A percentile compares a stretch with the other conserved stretches of the same genome.
These are phyloP conservation scores for Exophiala lecanii-corni DNA, from an alignment of 2,329 filamentous ascomycete genomes.

Conservation along the genomic window DNA sequence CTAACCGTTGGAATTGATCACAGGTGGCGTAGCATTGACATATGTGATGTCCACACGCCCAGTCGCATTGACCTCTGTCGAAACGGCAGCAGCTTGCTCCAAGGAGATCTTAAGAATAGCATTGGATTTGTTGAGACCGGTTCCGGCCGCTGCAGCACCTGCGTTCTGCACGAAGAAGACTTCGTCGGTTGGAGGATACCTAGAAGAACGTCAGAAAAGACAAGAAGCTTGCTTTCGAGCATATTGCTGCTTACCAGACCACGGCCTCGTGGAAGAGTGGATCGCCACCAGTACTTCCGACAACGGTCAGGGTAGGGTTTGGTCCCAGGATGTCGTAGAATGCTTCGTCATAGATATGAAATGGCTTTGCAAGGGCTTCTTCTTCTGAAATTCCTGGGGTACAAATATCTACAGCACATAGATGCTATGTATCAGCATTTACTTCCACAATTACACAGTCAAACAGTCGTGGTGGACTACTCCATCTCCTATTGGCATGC, in stretches of 20 bases:
- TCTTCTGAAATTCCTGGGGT: slow-evolving; percentile 42
- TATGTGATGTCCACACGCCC: slow-evolving; percentile 40
- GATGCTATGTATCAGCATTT: too few relatives aligned
- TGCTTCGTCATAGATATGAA: slow-evolving; percentile 48
- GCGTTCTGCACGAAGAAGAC: slow-evolving; percentile 54
- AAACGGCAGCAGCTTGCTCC: slow-evolving; percentile 37
- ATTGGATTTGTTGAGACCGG: slow-evolving; percentile 48
- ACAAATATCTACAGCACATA: slow-evolving; percentile 34
- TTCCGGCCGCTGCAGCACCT: slow-evolving; percentile 44
- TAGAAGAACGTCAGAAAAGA: slow-evolving; percentile 13
- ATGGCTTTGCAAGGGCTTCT: slow-evolving; percentile 32
- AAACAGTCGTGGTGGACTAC: not conserved
- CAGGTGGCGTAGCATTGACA: slow-evolving; percentile 41
- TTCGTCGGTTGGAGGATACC: slow-evolving; percentile 45
- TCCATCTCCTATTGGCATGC: not conserved
- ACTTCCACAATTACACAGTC: too few relatives aligned
- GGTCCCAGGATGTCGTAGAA: slow-evolving; percentile 49
- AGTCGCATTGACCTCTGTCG: slow-evolving; percentile 35
- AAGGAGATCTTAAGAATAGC: slow-evolving; percentile 50
- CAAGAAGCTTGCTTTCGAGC: not conserved
- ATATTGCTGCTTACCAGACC: slow-evolving; percentile 41
- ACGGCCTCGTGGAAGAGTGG: slow-evolving; percentile 55
- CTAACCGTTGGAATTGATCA: slow-evolving; percentile 44
- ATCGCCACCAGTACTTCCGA: slow-evolving; percentile 42
- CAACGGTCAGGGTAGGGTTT: slow-evolving; percentile 47